These are phyloP conservation scores for Prunus mira DNA, from an alignment of 306 rosid species.

Conservation along the genomic window DNA sequence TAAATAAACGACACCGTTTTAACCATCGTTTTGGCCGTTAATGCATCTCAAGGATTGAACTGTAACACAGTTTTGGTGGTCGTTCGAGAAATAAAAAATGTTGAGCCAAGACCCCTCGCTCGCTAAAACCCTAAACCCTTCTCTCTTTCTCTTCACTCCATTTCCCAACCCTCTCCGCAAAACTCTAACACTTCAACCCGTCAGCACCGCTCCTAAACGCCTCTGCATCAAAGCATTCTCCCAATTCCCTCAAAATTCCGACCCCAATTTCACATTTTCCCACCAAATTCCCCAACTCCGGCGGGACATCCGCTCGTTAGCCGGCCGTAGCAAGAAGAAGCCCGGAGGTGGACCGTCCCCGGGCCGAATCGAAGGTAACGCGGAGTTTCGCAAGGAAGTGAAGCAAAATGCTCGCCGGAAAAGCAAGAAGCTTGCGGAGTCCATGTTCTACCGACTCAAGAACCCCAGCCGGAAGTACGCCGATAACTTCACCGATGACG, in stretches of 20 bases:
- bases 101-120: constrained; percentile 8
- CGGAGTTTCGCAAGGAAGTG: constrained; percentile 48
- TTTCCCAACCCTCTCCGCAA: constrained; percentile 30
- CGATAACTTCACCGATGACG: constrained; percentile 73
- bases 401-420: constrained; percentile 54
- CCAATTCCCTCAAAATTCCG: not conserved
- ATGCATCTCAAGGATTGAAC: not conserved
- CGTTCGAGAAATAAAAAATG: not conserved
- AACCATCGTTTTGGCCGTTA: too few species aligned
- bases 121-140: constrained; percentile 49
- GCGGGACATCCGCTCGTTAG: constrained; percentile 40
- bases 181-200: constrained; percentile 18
- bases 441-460: constrained; percentile 64
- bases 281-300: not conserved
- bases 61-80: not conserved
- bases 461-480: constrained; percentile 56
- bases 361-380: constrained; percentile 57
- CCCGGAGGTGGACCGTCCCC: constrained; percentile 37
- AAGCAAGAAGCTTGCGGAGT: constrained; percentile 61
- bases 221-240: not conserved
- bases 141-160: constrained; percentile 22
- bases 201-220: not conserved
- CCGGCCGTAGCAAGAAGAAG: constrained; percentile 74
- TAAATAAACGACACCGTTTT: not conserved
- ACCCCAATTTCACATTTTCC: constrained; percentile 13